Percentiles rank a stretch among this genome's conserved stretches.
These are phyloP conservation scores for Arthrinium phaeospermum DNA, from an alignment of 2,329 filamentous ascomycete species.

Conservation along the genomic window DNA sequence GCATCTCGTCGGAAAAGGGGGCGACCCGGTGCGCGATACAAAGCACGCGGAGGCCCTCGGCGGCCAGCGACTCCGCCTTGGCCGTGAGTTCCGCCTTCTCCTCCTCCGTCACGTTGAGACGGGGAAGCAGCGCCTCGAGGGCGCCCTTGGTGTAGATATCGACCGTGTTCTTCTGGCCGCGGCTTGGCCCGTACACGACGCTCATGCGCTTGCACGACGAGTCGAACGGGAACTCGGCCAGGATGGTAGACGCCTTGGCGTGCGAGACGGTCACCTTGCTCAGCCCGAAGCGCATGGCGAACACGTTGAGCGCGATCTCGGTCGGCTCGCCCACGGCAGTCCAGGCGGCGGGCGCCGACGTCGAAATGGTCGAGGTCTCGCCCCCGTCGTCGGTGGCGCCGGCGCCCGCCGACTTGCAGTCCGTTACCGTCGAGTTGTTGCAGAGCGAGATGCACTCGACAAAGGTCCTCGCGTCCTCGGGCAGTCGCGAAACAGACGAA, in stretches of 20 bases:
- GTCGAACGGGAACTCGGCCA: constrained; percentile 75
- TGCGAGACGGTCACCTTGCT: constrained; percentile 48
- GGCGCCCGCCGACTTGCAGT: constrained; percentile 41
- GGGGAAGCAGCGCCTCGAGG: constrained; percentile 60
- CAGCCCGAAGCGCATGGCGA: constrained; percentile 70
- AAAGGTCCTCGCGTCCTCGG: constrained; percentile 50
- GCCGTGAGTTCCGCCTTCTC: constrained; percentile 52
- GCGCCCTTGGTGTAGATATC: constrained; percentile 64
- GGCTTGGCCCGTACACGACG: constrained; percentile 61
- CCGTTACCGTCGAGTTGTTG: constrained; percentile 61
- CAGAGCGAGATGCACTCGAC: constrained; percentile 64
- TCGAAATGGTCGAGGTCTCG: constrained; percentile 54
- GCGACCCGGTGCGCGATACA: constrained; percentile 64
- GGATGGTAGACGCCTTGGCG: constrained; percentile 49
- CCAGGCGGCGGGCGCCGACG: constrained; percentile 56
- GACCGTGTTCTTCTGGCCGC: constrained; percentile 36
- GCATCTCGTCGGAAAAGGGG: constrained; percentile 40
- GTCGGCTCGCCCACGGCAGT: constrained; percentile 70
- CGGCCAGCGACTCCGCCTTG: constrained; percentile 61
- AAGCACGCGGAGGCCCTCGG: constrained; percentile 71
- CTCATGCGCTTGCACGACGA: constrained; percentile 78
- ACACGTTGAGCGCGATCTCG: constrained; percentile 76
- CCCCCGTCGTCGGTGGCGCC: constrained; percentile 45
- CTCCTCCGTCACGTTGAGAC: constrained; percentile 53
- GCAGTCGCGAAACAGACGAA: constrained; percentile 31